Percentiles rank a stretch among this genome's conserved stretches.
These are phyloP conservation scores for Cladosporium sphaerospermum DNA, from an alignment of 2,329 filamentous ascomycete genomes.

Conservation along the genomic window DNA sequence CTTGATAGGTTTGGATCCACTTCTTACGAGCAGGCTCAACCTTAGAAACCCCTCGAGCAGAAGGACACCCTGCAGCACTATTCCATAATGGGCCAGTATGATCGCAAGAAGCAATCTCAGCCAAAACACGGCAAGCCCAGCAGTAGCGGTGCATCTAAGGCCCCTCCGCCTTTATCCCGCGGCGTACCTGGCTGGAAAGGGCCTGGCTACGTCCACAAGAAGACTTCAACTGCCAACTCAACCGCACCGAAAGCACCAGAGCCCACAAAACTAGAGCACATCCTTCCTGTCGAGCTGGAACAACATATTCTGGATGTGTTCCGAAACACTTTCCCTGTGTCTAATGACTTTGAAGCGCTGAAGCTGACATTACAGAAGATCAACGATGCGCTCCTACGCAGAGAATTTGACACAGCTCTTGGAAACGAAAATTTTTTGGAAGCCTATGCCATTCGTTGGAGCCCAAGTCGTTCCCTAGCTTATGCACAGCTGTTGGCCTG, in stretches of 20 bases:
- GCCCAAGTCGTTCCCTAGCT: constrained; percentile 74
- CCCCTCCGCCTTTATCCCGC: background rate
- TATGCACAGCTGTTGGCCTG: constrained; percentile 59
- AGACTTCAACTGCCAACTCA: background rate
- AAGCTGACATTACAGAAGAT: constrained; percentile 1
- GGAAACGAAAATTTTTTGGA: constrained; percentile 63
- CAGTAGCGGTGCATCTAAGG: constrained; percentile 6
- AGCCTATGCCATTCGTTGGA: constrained; percentile 87
- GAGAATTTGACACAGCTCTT: constrained; percentile 80
- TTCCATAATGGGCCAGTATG: constrained; percentile 4
- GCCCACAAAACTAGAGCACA: background rate
- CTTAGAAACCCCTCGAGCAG: background rate
- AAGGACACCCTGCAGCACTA: background rate
- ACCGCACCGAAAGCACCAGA: background rate
- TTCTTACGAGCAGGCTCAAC: background rate
- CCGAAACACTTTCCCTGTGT: constrained; percentile 24
- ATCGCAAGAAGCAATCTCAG: constrained; percentile 7
- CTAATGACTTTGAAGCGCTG: constrained; percentile 5
- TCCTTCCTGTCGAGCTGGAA: constrained; percentile 58
- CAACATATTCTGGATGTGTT: constrained; percentile 74
- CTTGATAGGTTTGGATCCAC: too few species aligned
- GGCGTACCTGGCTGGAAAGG: constrained; percentile 2
- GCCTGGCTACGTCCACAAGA: background rate
- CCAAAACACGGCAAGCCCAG: constrained; percentile 8
- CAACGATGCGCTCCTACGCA: background rate